Base-by-base conservation (phyloP, 2,329 filamentous ascomycete genomes). In the Alternaria brassicae region DNA sequence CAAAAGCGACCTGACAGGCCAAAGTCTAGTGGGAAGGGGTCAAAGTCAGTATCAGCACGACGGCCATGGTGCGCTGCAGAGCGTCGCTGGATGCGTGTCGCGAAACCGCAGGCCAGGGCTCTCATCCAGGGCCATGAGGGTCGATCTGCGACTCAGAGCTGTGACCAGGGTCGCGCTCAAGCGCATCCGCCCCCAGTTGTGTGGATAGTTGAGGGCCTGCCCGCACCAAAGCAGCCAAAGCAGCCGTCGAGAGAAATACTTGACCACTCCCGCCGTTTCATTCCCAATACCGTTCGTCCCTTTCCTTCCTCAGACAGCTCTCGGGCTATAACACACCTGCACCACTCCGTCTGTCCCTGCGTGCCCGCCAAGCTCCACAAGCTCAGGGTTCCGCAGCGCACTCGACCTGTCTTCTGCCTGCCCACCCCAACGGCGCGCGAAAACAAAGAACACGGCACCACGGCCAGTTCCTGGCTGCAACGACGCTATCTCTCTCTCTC, bases 281-380 rank as follows among this genome's bases (percentile, higher is more conserved):
- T 77, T 67, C 75, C 75, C 72, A 75, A 77, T 75, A 71, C 72
- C 71, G 65, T 76, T 69, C 68, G 67, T 72, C 70, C 69, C 73
- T 77, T 78, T 77, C 73, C 76, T 73, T 74, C 75, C 74, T 72
- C 72, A 78, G 75, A 76, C 76, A 76, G 69, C 71, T 72, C 60
- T 67, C 47, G 57, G 57, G 45, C 57, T 59, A 56, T 64, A 67
- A 66, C 72, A 70, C 72, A 70, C 63, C 71, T 75, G 72, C 69
- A 70, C 71, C 68, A 68, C 68, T 55, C 60, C 63, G 60, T 67
- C 56, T 64, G 58, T 61, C 48, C 58, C 58, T 61, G 54, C 53
- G 55, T 61, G 58, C 51, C 55, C 48, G 62, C 70, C 70, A 67
- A 69, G 68, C 67, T 60, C 55, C 42, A 61, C 63, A 60, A 61